Conservation (phyloP, 176 grass and related monocot genomes). For the Alloteropsis semialata region DNA sequence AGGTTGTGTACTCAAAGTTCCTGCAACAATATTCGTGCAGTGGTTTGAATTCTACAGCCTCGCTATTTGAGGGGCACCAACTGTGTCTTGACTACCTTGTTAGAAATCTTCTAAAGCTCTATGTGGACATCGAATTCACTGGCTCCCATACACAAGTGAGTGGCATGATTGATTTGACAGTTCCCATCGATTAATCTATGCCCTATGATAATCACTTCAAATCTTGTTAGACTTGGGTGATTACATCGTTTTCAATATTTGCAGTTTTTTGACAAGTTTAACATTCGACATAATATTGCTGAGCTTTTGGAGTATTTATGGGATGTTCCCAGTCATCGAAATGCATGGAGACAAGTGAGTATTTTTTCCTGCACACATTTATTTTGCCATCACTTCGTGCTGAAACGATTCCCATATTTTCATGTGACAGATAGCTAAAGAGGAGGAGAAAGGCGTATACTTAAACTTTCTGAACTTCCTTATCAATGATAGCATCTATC, state of each 20-base stretch:
- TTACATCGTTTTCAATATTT: conserved; percentile 35
- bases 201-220: background rate
- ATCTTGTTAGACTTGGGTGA: background rate
- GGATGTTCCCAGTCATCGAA: conserved; percentile 90
- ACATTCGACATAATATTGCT: conserved; percentile 95
- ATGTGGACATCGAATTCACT: conserved; percentile 99
- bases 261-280: conserved; percentile 98
- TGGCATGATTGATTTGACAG: background rate
- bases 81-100: conserved; percentile 88
- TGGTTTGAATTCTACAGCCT: conserved; percentile 61
- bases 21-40: conserved; percentile 44
- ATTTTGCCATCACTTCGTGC: background rate
- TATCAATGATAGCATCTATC: conserved; percentile 99
- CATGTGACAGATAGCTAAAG: conserved; percentile 73
- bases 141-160: conserved; percentile 92
- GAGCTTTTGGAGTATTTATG: conserved; percentile 97
- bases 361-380: conserved; percentile 16
- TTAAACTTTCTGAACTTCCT: conserved; percentile 98
- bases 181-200: background rate
- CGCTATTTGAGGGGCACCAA: conserved; percentile 92
- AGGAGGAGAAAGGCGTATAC: conserved; percentile 94
- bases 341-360: conserved; percentile 83
- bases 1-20: conserved; percentile 13
- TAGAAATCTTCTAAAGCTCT: conserved; percentile 91
- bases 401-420: conserved; percentile 18